Base-by-base conservation (phyloP, 176 grass and related monocot species). In the Eremochloa ophiuroides region DNA sequence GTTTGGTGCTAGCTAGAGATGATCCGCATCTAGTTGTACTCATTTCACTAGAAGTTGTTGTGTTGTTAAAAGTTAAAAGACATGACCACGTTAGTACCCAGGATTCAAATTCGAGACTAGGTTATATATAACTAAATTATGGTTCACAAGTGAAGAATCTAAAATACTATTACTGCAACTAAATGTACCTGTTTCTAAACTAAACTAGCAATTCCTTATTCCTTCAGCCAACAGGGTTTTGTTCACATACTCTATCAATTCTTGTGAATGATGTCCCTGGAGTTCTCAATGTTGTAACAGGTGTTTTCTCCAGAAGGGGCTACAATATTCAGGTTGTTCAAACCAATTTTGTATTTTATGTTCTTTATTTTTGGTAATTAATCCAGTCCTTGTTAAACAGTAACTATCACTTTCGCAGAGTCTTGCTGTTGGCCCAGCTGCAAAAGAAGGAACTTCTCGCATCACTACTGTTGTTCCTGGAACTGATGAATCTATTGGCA, bases 401-500 rank as follows among this genome's bases (percentile, higher is more conserved):
- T 76, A 17, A 77, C 62, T 41, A 41, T 89, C 43, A 75, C 51
- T 66, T 65, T 78, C 9, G 22, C 79, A 94, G 91, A 94, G 91
- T 86, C 91, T 94, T 71, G 91, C 91, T 77, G 91, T 94, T 75
- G 91, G 91, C 41, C 85, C 85, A 80, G 82, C 88, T 46, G 91
- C 86, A 83, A 83, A 91, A 51, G 58, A 86, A 73, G 74, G 73
- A 38, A 88, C 56, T 71, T 94, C 91, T 68, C 91, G 88, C 62
- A 94, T 94, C 50, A 94, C 91, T 4, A 91, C 79, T 80, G 91
- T 94, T 51, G 91, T 94, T 79, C 91, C 91, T 76, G 91, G 91
- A 67, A 94, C 74, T 82, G 88, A 91, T 77, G 91, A 91, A 85
- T 94, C 88, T n/a, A 94, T 94, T 41, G 44, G 64, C 39, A 91